Percentiles rank a stretch among this genome's conserved stretches.
phyloP scores from a whole-genome alignment of 108 stramenopile genomes.

The Nitzschia sp. region DNA sequence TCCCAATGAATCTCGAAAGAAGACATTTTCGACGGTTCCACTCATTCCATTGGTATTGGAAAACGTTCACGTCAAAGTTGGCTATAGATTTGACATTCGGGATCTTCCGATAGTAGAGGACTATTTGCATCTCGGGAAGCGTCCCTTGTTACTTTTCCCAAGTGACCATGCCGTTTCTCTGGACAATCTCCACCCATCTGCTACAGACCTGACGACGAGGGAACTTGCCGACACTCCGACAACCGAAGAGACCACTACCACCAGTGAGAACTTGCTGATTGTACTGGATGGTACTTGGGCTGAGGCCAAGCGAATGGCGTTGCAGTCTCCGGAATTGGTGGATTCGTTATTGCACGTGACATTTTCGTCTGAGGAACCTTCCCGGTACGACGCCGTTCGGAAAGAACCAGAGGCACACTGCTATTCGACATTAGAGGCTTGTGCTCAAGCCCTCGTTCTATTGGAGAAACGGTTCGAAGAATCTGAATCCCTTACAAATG shows the following conservation, averaged over 20 bases:
- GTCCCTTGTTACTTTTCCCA: conserved; percentile 48
- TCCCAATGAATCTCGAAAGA: conserved; percentile 55
- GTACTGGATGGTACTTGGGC: conserved; percentile 66
- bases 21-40: conserved; percentile 54
- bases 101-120: conserved; percentile 4
- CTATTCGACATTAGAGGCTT: conserved; percentile 58
- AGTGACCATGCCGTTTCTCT: conserved; percentile 47
- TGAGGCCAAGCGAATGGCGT: conserved; percentile 55
- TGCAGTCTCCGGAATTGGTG: conserved; percentile 46
- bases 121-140: conserved; percentile 9
- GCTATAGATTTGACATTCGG: conserved; percentile 33
- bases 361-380: conserved; percentile 31
- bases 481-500: not conserved
- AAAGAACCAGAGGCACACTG: conserved; percentile 55
- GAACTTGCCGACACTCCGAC: not conserved
- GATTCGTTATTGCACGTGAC: conserved; percentile 39
- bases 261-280: not conserved
- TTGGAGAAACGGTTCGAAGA: conserved; percentile 9
- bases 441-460: conserved; percentile 35
- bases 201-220: not conserved
- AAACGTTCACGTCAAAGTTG: conserved; percentile 40
- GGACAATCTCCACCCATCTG: conserved; percentile 21
- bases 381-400: conserved; percentile 52
- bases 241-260: not conserved
- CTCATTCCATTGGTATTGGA: conserved; percentile 45